phyloP scores from a whole-genome alignment of 345 rosid genomes.

The Microcos paniculata region DNA sequence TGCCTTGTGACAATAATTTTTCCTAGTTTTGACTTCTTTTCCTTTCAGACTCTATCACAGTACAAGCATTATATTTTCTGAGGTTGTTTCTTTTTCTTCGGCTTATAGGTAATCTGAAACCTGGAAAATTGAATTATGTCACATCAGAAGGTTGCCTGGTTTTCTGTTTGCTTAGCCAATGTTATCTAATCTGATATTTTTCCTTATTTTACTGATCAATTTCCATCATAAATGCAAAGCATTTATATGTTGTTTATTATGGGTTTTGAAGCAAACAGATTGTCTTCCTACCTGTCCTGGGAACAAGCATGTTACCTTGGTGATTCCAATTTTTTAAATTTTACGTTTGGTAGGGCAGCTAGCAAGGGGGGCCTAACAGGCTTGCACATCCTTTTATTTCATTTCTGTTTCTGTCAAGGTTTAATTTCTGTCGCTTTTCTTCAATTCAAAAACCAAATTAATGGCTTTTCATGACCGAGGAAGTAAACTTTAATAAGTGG shows the following conservation, averaged over 20 bases:
- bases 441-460: neutral
- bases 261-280: no score
- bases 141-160: neutral
- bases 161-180: neutral
- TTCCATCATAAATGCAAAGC: neutral
- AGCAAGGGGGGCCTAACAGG: neutral
- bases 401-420: neutral
- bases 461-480: neutral
- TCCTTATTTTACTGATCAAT: no score
- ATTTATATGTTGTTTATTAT: no score
- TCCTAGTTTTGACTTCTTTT: neutral
- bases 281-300: neutral
- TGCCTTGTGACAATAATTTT: neutral
- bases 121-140: neutral
- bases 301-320: neutral
- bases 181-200: neutral
- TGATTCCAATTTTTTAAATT: no score
- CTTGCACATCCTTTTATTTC: constrained; percentile 1
- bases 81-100: neutral
- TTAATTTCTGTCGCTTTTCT: neutral
- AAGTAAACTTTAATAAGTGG: neutral
- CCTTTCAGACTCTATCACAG: neutral
- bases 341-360: constrained; percentile 6
- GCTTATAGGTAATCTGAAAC: neutral
- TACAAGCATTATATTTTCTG: neutral